These are phyloP conservation scores for Fusarium gaditjirri DNA, from an alignment of 2,329 filamentous ascomycete species.

Conservation along the genomic window DNA sequence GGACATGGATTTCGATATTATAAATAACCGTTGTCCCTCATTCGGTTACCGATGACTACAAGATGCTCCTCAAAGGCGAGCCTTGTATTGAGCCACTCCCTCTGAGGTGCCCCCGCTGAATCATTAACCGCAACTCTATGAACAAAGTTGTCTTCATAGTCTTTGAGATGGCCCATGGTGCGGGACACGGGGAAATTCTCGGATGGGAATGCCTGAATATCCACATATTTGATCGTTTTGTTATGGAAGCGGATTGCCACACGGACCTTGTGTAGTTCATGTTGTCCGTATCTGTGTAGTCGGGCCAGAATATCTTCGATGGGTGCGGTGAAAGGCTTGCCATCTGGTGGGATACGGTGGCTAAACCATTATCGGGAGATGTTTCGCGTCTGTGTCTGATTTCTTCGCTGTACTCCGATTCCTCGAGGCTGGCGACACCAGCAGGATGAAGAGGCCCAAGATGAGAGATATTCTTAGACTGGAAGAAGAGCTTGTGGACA, in stretches of 20 bases:
- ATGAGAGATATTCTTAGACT: accelerated
- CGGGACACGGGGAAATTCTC: accelerated
- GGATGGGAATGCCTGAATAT: neutral
- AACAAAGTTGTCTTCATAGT: too few species aligned
- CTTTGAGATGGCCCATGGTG: neutral
- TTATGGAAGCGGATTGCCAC: neutral
- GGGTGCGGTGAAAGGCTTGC: neutral
- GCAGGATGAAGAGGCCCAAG: neutral
- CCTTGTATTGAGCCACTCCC: too few species aligned
- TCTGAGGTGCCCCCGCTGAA: too few species aligned
- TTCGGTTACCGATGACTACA: neutral
- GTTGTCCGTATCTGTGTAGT: neutral
- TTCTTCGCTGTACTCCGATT: too few species aligned
- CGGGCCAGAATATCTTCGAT: neutral
- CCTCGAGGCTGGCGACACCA: neutral
- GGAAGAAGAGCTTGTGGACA: neutral
- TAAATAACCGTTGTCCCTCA: neutral
- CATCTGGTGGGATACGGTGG: neutral
- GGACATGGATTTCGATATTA: neutral
- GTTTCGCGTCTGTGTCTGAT: too few species aligned
- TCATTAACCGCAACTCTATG: too few species aligned
- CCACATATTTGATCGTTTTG: neutral
- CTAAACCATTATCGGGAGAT: neutral
- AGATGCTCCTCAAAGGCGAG: neutral
- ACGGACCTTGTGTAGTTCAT: neutral